These are phyloP conservation scores for Glonium stellatum DNA, from an alignment of 495 filamentous ascomycete species.

Conservation along the genomic window DNA sequence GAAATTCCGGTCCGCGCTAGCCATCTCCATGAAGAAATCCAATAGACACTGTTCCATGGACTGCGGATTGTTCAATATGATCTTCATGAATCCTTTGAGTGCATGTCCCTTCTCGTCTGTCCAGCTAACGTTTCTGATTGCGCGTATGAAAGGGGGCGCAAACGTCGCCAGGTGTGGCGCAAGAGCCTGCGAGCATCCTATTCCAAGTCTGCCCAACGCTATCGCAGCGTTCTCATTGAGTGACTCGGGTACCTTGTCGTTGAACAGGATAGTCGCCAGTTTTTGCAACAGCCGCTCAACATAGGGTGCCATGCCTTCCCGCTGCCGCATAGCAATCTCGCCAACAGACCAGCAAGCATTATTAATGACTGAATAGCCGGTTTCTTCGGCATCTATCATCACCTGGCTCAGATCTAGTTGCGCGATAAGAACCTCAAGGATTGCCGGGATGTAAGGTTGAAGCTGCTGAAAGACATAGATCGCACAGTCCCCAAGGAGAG, in stretches of 20 bases:
- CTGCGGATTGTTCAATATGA: slow-evolving; percentile 79
- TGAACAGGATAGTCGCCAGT: slow-evolving; percentile 69
- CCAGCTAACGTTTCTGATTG: slow-evolving; percentile 76
- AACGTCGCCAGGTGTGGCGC: slow-evolving; percentile 77
- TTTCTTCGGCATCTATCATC: slow-evolving; percentile 62
- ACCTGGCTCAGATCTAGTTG: slow-evolving; percentile 79
- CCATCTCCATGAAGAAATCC: slow-evolving; percentile 65
- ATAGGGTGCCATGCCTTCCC: slow-evolving; percentile 64
- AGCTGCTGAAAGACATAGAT: slow-evolving; percentile 89
- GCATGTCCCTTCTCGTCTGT: slow-evolving; percentile 94
- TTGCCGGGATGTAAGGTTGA: slow-evolving; percentile 59
- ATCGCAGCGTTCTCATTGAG: slow-evolving; percentile 94
- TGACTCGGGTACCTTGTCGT: slow-evolving; percentile 77
- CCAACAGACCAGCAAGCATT: slow-evolving; percentile 98
- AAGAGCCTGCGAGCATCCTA: slow-evolving; percentile 68
- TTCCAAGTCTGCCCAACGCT: slow-evolving; percentile 80
- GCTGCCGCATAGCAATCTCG: slow-evolving; percentile 81
- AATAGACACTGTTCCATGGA: slow-evolving; percentile 81
- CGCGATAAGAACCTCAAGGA: slow-evolving; percentile 73
- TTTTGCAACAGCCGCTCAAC: slow-evolving; percentile 68
- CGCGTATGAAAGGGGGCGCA: slow-evolving; percentile 70
- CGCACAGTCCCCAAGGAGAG: slow-evolving; percentile 89
- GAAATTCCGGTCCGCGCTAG: slow-evolving; percentile 72
- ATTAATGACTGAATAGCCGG: slow-evolving; percentile 85
- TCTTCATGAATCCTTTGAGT: slow-evolving; percentile 78